phyloP scores from a whole-genome alignment of 352 stramenopile genomes.

The Phytophthora sp. region DNA sequence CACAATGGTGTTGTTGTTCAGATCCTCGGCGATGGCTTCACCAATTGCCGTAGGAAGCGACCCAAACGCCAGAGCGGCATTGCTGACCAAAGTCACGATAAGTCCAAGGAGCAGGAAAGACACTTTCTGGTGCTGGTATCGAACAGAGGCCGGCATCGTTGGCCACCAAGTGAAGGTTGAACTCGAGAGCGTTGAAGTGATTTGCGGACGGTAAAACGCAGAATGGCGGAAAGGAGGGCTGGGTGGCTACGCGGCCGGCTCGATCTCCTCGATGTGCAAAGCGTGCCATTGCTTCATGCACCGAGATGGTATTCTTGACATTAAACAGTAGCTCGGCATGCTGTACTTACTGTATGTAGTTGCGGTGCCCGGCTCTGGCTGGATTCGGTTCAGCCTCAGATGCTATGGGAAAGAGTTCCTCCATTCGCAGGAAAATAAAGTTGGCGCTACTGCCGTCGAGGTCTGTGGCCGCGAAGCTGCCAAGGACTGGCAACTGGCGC shows the following conservation, averaged over 20 bases:
- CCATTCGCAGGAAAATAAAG: constrained; percentile 7
- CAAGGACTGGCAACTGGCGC: constrained; percentile 5
- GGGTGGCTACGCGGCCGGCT: too few relatives aligned
- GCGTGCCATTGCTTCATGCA: background rate
- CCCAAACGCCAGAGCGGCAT: background rate
- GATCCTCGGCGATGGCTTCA: background rate
- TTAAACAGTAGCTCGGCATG: background rate
- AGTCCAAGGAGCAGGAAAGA: constrained; percentile 14
- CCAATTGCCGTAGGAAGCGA: background rate
- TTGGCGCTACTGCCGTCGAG: constrained; percentile 4
- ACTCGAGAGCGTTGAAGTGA: constrained; percentile 3
- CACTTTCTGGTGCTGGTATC: constrained; percentile 6
- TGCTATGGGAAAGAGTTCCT: background rate
- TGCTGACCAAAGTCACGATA: constrained; percentile 4
- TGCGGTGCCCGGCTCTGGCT: background rate
- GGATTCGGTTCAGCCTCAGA: constrained; percentile 19
- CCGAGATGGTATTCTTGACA: background rate
- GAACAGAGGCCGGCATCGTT: constrained; percentile 12
- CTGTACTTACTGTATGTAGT: constrained; percentile 2
- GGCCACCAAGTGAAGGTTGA: constrained; percentile 8
- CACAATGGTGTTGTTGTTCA: background rate
- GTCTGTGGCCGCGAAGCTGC: constrained; percentile 13
- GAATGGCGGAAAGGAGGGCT: constrained; percentile 20
- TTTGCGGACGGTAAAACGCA: constrained; percentile 19
- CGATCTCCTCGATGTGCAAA: too few relatives aligned